Conservation (phyloP, 208 protist genomes). For the Leishmania amazonensis region DNA sequence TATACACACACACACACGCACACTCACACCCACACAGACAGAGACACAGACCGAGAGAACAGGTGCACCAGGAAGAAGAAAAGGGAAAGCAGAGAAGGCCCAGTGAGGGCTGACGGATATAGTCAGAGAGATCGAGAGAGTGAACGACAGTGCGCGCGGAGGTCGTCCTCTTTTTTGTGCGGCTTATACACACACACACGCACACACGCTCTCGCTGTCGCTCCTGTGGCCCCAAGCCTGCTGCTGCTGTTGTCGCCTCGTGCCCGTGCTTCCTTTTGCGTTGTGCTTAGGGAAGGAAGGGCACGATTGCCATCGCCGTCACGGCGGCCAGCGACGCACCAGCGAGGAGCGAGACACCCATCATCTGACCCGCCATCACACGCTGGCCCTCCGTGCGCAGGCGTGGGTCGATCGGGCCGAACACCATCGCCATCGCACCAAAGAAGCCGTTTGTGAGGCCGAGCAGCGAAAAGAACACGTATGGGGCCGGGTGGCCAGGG, state of each 20-base stretch:
- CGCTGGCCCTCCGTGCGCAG: conserved; percentile 71
- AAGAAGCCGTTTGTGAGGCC: conserved; percentile 85
- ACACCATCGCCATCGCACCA: conserved; percentile 77
- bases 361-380: conserved; percentile 81
- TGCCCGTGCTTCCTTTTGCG: not conserved
- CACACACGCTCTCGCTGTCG: not conserved
- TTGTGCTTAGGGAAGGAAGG: conserved; percentile 50
- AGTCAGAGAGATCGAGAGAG: not conserved
- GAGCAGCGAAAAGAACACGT: conserved; percentile 57
- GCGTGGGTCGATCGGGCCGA: conserved; percentile 52
- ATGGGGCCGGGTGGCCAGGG: conserved; percentile 59
- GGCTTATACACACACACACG: not conserved
- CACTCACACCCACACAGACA: not conserved
- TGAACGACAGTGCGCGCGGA: no score
- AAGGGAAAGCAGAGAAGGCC: not conserved
- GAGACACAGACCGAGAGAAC: conserved; percentile 5
- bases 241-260: not conserved
- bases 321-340: conserved; percentile 62
- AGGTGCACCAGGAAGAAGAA: not conserved
- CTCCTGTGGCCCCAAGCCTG: not conserved
- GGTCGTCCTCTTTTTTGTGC: not conserved
- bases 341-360: conserved; percentile 73
- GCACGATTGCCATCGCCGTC: conserved; percentile 67
- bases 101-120: not conserved
- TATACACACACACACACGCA: no score